phyloP scores from a whole-genome alignment of 768 basidiomycete species.

The Termitomyces sp. region DNA sequence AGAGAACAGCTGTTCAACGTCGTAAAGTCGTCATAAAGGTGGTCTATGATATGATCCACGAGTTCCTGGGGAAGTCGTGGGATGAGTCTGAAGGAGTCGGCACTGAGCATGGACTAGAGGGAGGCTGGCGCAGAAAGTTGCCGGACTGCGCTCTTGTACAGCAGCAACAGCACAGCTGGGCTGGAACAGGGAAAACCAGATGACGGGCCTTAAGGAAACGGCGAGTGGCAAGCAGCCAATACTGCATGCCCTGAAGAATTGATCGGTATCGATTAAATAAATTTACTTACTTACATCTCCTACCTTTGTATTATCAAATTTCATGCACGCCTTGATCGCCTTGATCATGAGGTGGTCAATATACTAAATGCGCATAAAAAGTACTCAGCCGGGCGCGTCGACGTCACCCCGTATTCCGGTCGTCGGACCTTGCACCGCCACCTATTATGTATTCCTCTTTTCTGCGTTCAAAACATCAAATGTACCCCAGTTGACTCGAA shows the following conservation, averaged over 20 bases:
- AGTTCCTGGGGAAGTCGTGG: conserved; percentile 41
- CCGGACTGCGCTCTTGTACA: conserved; percentile 12
- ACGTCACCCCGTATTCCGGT: conserved; percentile 14
- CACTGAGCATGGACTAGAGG: conserved; percentile 11
- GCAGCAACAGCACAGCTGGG: conserved; percentile 11
- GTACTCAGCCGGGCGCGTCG: background rate
- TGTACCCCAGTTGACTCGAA: background rate
- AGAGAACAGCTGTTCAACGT: conserved; percentile 32
- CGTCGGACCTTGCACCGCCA: conserved; percentile 11
- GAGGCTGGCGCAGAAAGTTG: conserved; percentile 13
- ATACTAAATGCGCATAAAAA: background rate
- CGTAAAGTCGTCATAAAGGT: conserved; percentile 32
- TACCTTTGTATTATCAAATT: conserved; percentile 16
- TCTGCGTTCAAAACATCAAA: background rate
- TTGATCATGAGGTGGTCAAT: conserved; percentile 15
- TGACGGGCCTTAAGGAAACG: conserved; percentile 9
- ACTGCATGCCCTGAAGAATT: conserved; percentile 18
- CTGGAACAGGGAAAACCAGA: background rate
- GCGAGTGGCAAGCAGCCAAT: conserved; percentile 15
- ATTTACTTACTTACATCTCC: conserved; percentile 12
- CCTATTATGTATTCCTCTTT: background rate
- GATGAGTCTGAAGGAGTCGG: conserved; percentile 5
- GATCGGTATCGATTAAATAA: conserved; percentile 20
- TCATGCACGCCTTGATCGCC: conserved; percentile 15
- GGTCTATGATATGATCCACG: conserved; percentile 45